These are phyloP conservation scores for Vitis vinifera DNA, from an alignment of 164 flowering plant species.

Conservation along the genomic window DNA sequence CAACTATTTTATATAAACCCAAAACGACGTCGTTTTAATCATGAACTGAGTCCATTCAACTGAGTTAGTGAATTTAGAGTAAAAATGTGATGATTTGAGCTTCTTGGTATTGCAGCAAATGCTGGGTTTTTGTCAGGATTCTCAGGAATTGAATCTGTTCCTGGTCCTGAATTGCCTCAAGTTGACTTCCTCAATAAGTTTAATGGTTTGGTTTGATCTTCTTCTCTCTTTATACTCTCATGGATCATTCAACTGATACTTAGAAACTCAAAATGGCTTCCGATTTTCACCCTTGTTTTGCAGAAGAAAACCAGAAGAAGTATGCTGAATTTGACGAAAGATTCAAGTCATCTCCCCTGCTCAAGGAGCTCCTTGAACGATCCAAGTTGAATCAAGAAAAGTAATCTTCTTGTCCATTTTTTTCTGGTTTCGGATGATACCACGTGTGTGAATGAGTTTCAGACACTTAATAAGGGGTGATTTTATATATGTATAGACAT, in stretches of 20 bases:
- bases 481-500: too few species aligned
- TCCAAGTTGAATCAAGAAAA: slow-evolving; percentile 73
- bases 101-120: slow-evolving; percentile 49
- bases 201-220: slow-evolving; percentile 43
- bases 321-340: slow-evolving; percentile 70
- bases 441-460: too few species aligned
- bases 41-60: background rate
- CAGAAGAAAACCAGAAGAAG: slow-evolving; percentile 86
- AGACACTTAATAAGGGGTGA: too few species aligned
- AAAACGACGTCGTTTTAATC: background rate
- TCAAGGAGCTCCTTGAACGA: slow-evolving; percentile 60
- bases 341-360: slow-evolving; percentile 70
- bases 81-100: background rate
- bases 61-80: background rate
- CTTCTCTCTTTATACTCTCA: background rate
- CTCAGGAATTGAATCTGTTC: slow-evolving; percentile 72
- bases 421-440: background rate
- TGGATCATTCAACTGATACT: background rate
- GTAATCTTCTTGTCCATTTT: slow-evolving; percentile 27
- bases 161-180: slow-evolving; percentile 74
- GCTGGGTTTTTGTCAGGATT: slow-evolving; percentile 77
- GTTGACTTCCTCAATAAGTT: slow-evolving; percentile 63
- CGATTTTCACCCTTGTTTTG: slow-evolving; percentile 1
- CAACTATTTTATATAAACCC: too few species aligned
- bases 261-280: background rate